These are phyloP conservation scores for Penicillium sp. DNA, from an alignment of 2,329 filamentous ascomycete species.

Conservation along the genomic window DNA sequence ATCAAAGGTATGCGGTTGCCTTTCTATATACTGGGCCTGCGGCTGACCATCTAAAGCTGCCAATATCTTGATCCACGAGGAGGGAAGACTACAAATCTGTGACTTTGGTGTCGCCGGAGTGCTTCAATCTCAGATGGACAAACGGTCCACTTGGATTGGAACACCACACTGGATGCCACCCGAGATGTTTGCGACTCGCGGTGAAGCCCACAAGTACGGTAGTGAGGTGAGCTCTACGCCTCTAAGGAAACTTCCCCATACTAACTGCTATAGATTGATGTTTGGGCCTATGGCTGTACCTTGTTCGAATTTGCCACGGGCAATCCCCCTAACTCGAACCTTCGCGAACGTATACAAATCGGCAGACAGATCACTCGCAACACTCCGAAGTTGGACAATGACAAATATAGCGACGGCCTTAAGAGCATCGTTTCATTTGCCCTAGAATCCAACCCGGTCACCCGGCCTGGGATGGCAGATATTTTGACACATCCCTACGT, in stretches of 20 bases:
- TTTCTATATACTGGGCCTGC: too few relatives aligned
- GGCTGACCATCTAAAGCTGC: too few relatives aligned
- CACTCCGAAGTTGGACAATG: slow-evolving; percentile 36
- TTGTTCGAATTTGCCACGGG: slow-evolving; percentile 44
- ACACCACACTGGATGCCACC: slow-evolving; percentile 61
- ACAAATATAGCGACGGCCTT: slow-evolving; percentile 38
- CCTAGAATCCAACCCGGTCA: slow-evolving; percentile 37
- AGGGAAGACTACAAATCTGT: slow-evolving; percentile 54
- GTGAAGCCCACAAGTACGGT: slow-evolving; percentile 38
- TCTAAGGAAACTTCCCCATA: too few relatives aligned
- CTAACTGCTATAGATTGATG: too few relatives aligned
- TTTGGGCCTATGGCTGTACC: slow-evolving; percentile 46
- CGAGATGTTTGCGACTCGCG: slow-evolving; percentile 44
- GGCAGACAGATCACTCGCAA: slow-evolving; percentile 38
- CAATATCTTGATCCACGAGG: slow-evolving; percentile 56
- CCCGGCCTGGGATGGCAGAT: slow-evolving; percentile 41
- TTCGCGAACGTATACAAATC: slow-evolving; percentile 42
- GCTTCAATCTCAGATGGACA: slow-evolving; percentile 51
- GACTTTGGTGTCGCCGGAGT: slow-evolving; percentile 60
- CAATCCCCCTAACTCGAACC: slow-evolving; percentile 41
- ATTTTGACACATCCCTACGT: slow-evolving; percentile 42
- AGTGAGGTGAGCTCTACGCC: too few relatives aligned
- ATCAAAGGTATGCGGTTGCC: too few relatives aligned
- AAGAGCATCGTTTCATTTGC: slow-evolving; percentile 39
- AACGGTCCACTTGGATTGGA: slow-evolving; percentile 57